These are phyloP conservation scores for Areca catechu DNA, from an alignment of 176 grass and related monocot genomes.

Conservation along the genomic window DNA sequence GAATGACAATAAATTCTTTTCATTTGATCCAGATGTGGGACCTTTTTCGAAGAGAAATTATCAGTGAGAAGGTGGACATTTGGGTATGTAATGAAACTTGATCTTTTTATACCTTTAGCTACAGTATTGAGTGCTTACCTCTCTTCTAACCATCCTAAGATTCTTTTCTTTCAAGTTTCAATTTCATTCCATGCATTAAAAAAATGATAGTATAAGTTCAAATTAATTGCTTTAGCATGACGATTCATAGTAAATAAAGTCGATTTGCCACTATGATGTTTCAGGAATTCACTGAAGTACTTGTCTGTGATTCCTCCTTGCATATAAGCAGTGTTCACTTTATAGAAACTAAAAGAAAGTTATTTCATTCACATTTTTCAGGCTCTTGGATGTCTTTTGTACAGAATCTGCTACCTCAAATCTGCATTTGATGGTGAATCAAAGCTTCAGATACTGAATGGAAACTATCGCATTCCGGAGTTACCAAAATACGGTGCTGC, in stretches of 20 bases:
- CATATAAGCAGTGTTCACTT: background rate
- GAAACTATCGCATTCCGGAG: conserved; percentile 75
- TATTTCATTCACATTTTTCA: conserved; percentile 22
- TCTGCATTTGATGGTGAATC: conserved; percentile 86
- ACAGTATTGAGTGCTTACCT: too few species aligned
- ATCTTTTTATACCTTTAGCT: too few species aligned
- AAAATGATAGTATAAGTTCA: too few species aligned
- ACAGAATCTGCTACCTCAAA: conserved; percentile 84
- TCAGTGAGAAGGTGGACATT: conserved; percentile 80
- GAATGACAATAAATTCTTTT: too few species aligned
- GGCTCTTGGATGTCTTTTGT: conserved; percentile 81
- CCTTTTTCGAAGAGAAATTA: conserved; percentile 82
- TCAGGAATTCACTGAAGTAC: background rate
- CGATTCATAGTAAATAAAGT: too few species aligned
- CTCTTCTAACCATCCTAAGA: too few species aligned
- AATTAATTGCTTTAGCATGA: too few species aligned
- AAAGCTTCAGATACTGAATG: conserved; percentile 82
- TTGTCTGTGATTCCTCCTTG: background rate
- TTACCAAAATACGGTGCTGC: conserved; percentile 46
- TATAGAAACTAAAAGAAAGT: background rate
- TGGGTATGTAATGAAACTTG: conserved; percentile 35
- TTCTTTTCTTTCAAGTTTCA: too few species aligned
- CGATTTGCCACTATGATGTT: too few species aligned
- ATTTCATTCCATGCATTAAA: too few species aligned
- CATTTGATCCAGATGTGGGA: conserved; percentile 69